Percentiles rank a stretch among this genome's conserved stretches.
phyloP scores from a whole-genome alignment of 768 basidiomycete genomes.

The Obba rivulosa region DNA sequence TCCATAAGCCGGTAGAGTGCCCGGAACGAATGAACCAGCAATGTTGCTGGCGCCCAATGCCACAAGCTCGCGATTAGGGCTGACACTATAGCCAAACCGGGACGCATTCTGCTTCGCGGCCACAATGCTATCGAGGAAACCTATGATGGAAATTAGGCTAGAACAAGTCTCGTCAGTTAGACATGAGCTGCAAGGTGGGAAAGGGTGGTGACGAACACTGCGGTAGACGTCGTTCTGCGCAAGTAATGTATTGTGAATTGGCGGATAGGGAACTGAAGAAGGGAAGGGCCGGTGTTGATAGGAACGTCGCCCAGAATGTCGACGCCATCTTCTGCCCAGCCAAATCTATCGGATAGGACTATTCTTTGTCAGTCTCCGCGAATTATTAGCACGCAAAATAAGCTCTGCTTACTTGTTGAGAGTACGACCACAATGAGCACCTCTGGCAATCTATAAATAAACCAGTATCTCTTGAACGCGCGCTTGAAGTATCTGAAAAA shows the following conservation, averaged over 20 bases:
- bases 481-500: constrained; percentile 52
- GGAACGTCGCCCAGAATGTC: constrained; percentile 79
- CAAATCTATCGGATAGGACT: constrained; percentile 67
- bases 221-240: constrained; percentile 77
- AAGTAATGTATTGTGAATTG: constrained; percentile 57
- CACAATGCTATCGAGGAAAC: constrained; percentile 92
- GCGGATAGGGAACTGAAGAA: constrained; percentile 72
- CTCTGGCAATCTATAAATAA: constrained; percentile 81
- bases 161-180: neutral
- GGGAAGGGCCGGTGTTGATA: constrained; percentile 51
- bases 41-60: constrained; percentile 87
- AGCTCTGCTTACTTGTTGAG: constrained; percentile 60
- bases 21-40: constrained; percentile 73
- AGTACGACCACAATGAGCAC: constrained; percentile 82
- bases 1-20: constrained; percentile 88
- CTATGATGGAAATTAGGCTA: constrained; percentile 76
- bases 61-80: constrained; percentile 92
- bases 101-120: constrained; percentile 90
- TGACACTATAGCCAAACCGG: constrained; percentile 83
- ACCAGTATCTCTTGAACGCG: constrained; percentile 55
- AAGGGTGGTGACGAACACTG: constrained; percentile 44
- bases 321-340: constrained; percentile 77
- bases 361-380: constrained; percentile 2
- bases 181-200: neutral
- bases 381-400: neutral